Evolutionary conservation across 108 stramenopile genomes (phyloP).

Genomic region (Nitzschia putrida): DNA sequence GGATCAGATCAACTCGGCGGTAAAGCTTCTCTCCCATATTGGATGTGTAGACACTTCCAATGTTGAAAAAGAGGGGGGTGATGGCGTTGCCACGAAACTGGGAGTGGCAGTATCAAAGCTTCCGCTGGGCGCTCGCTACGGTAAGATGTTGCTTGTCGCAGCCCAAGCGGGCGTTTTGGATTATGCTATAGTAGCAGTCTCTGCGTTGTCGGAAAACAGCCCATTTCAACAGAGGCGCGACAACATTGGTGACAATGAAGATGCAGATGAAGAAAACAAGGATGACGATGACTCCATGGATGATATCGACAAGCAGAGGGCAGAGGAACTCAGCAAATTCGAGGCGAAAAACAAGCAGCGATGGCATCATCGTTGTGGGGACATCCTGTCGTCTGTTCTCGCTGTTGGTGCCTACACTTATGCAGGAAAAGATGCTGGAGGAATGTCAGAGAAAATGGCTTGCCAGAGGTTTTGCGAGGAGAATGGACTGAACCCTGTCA

Average conservation of each 20-base stretch:
- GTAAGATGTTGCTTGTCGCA: conserved; percentile 87
- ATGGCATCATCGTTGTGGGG: conserved; percentile 81
- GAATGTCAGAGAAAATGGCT: conserved; percentile 64
- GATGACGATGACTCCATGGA: conserved; percentile 47
- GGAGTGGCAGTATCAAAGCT: conserved; percentile 78
- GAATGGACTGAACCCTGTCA: conserved; percentile 70
- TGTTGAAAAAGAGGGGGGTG: conserved; percentile 68
- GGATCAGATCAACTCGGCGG: conserved; percentile 68
- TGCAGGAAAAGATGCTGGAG: conserved; percentile 82
- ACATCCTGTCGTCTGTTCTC: conserved; percentile 73
- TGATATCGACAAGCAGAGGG: conserved; percentile 55
- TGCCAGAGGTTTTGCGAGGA: conserved; percentile 79
- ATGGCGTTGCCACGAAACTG: conserved; percentile 74
- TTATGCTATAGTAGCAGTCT: conserved; percentile 78
- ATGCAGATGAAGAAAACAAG: conserved; percentile 28
- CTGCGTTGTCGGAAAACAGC: conserved; percentile 73
- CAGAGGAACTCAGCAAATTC: conserved; percentile 29
- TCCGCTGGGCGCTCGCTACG: conserved; percentile 85
- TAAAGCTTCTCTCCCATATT: conserved; percentile 71
- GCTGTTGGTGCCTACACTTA: conserved; percentile 84
- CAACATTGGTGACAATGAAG: conserved; percentile 30
- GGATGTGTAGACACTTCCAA: conserved; percentile 76
- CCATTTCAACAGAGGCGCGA: conserved; percentile 55
- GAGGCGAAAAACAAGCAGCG: conserved; percentile 46
- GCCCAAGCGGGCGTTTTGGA: conserved; percentile 85